These are phyloP conservation scores for Mycena pura DNA, from an alignment of 768 basidiomycete genomes.

Conservation along the genomic window DNA sequence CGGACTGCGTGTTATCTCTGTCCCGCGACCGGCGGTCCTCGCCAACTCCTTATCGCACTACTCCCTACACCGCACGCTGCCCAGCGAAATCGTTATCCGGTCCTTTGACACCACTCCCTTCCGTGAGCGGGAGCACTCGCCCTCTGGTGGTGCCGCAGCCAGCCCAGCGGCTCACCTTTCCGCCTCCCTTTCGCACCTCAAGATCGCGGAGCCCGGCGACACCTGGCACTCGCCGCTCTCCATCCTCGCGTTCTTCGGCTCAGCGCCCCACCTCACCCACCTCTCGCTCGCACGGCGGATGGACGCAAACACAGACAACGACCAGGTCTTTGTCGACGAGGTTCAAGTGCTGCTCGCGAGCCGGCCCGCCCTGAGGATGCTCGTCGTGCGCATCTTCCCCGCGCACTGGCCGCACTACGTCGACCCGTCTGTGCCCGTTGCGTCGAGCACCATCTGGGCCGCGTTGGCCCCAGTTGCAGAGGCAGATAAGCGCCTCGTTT, in stretches of 20 bases:
- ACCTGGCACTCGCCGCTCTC: constrained; percentile 43
- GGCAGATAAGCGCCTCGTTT: constrained; percentile 15
- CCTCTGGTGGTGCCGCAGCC: not conserved
- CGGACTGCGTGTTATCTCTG: constrained; percentile 37
- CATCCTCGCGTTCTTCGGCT: constrained; percentile 41
- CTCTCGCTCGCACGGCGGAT: constrained; percentile 47
- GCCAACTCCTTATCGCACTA: constrained; percentile 14
- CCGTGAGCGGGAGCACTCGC: constrained; percentile 3
- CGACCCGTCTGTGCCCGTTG: not conserved
- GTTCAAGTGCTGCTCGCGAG: constrained; percentile 36
- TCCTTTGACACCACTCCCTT: constrained; percentile 31
- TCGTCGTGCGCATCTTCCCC: constrained; percentile 35
- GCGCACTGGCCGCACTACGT: constrained; percentile 17
- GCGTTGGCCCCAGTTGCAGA: constrained; percentile 19
- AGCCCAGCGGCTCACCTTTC: constrained; percentile 24
- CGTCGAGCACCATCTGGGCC: constrained; percentile 21
- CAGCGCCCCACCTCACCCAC: constrained; percentile 45
- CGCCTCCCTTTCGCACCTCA: constrained; percentile 42
- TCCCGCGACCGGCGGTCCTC: constrained; percentile 27
- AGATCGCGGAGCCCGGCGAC: constrained; percentile 46
- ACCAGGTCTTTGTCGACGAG: constrained; percentile 42
- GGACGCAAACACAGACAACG: constrained; percentile 50
- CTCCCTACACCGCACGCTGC: constrained; percentile 23
- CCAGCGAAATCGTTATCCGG: constrained; percentile 36
- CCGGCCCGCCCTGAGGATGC: constrained; percentile 37